Evolutionary conservation across 73 alveolate species (phyloP), one percentile per base, ranked within the genome.

Genomic region (Uronychia setigera): DNA sequence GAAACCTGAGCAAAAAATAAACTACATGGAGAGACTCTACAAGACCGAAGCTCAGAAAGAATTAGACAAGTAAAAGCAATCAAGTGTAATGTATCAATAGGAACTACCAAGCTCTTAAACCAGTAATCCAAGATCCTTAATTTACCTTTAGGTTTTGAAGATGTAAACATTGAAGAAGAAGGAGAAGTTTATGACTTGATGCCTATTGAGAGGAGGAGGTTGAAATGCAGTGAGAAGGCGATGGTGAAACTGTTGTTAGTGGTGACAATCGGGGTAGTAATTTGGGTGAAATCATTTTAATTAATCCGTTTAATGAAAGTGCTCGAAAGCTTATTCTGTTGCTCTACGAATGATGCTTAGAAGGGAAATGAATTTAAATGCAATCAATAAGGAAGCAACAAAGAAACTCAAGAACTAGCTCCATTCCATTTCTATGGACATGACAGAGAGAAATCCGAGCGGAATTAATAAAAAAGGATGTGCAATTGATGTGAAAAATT

Each of bases 1-100:
- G 1, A 33, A 27, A 32, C 91, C 95, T 11, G 88, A 33, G 0
- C 87, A 85, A 13, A 33, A 79, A 13, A 58, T 90, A 1, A 90
- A 90, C 81, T 86, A 83, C 81, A 35, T 74, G n/a, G 95, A 90
- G 74, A 84, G 67, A 75, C 80, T 90, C n/a, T 90, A 90, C 34
- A 82, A 82, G 57, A 60, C 19, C n/a, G 67, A 46, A 46, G 5
- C 67, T 19, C 5, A 46, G 67, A 46, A 46, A 5, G 67, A 46
- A 11, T 19, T 19, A 46, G n/a, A 46, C n/a, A 46, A 46, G 5
- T 46, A 46, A 19, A 19, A 19, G 19, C 67, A n/a, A n/a, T n/a
- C n/a, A n/a, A n/a, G n/a, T n/a, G n/a, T n/a, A n/a, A n/a, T n/a
- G n/a, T n/a, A n/a, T n/a, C n/a, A n/a, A n/a, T n/a, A n/a, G n/a